Evolutionary conservation across 2,329 filamentous ascomycete genomes (phyloP).

Genomic region (Plenodomus biglobosus): DNA sequence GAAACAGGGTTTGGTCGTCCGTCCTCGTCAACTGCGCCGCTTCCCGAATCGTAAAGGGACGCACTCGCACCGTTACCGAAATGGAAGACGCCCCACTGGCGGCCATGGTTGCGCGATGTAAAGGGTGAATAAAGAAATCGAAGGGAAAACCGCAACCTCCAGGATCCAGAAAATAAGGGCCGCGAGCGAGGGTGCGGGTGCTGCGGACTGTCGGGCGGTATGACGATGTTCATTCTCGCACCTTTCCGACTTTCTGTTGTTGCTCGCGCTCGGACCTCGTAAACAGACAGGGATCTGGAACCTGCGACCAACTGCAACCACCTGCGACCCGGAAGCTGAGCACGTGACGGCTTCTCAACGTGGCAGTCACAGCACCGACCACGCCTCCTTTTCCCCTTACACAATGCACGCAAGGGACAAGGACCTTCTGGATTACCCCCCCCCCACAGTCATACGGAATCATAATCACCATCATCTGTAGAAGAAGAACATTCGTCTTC

Average conservation of each 20-base stretch:
- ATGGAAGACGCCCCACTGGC: constrained; percentile 54
- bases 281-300: constrained; percentile 34
- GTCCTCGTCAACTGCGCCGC: constrained; percentile 80
- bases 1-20: constrained; percentile 86
- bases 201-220: constrained; percentile 24
- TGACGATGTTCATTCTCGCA: constrained; percentile 26
- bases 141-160: constrained; percentile 17
- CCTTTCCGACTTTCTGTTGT: constrained; percentile 16
- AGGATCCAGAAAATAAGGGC: constrained; percentile 8
- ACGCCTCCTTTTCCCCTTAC: background rate
- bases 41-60: constrained; percentile 80
- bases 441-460: too few relatives aligned
- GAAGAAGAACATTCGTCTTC: background rate
- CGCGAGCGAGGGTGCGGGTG: constrained; percentile 18
- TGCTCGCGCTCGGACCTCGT: constrained; percentile 23
- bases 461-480: too few relatives aligned
- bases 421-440: background rate
- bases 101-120: constrained; percentile 34
- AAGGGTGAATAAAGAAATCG: constrained; percentile 5
- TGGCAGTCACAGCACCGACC: constrained; percentile 3
- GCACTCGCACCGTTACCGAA: constrained; percentile 60
- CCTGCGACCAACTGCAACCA: constrained; percentile 24
- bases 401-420: background rate
- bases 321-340: constrained; percentile 23
- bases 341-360: constrained; percentile 13